Percentiles rank a stretch among this genome's conserved stretches.
phyloP scores from a whole-genome alignment of 257 asterid species.

The Penstemon davidsonii region DNA sequence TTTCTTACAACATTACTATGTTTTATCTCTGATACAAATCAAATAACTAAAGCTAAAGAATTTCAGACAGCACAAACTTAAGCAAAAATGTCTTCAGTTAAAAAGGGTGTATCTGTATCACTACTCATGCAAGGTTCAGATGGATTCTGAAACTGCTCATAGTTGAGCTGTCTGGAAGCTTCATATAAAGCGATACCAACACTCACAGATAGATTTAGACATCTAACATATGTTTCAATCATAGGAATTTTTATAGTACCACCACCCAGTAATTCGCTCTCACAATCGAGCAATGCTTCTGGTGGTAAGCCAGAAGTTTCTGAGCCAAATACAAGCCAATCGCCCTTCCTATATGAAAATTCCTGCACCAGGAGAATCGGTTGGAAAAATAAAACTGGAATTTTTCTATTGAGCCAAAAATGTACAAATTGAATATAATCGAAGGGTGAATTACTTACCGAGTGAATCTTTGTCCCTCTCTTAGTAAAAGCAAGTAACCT shows the following conservation, averaged over 20 bases:
- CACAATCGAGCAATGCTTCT: slow-evolving; percentile 79
- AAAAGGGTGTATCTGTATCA: slow-evolving; percentile 45
- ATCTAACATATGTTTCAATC: slow-evolving; percentile 92
- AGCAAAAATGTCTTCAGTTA: slow-evolving; percentile 82
- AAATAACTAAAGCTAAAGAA: slow-evolving; percentile 1
- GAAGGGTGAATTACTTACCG: slow-evolving; percentile 49
- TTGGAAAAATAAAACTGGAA: neutral
- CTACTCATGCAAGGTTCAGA: slow-evolving; percentile 44
- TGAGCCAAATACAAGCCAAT: slow-evolving; percentile 96
- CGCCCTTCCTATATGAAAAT: slow-evolving; percentile 74
- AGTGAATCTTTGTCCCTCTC: slow-evolving; percentile 73
- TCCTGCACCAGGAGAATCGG: slow-evolving; percentile 51
- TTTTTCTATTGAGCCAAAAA: neutral
- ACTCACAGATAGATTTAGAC: slow-evolving; percentile 89
- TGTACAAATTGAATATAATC: neutral
- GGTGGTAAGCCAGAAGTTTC: slow-evolving; percentile 85
- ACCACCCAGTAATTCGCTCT: slow-evolving; percentile 59
- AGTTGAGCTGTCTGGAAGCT: slow-evolving; percentile 88
- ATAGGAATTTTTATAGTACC: slow-evolving; percentile 84
- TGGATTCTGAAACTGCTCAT: slow-evolving; percentile 62
- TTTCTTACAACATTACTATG: too few relatives aligned
- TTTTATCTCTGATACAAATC: neutral
- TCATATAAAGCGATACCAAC: slow-evolving; percentile 90
- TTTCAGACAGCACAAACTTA: slow-evolving; percentile 13
- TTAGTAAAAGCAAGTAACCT: slow-evolving; percentile 92